phyloP scores from a whole-genome alignment of 257 asterid species.

The Gynochthodes officinalis region DNA sequence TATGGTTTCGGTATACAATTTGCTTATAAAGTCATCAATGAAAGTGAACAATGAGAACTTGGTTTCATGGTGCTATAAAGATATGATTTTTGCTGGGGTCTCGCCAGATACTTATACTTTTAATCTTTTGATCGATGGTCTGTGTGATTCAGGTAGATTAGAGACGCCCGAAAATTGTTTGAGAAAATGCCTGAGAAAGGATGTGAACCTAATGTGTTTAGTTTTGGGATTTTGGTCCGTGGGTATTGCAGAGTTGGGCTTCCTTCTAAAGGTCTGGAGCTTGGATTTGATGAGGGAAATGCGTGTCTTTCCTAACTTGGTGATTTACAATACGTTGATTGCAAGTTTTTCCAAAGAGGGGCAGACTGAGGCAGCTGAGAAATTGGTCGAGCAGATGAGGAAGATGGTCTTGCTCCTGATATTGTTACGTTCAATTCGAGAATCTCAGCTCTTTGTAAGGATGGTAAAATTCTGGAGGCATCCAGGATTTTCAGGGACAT shows the following conservation, averaged over 20 bases:
- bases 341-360: slow-evolving; percentile 67
- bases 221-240: slow-evolving; percentile 71
- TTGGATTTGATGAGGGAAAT: slow-evolving; percentile 53
- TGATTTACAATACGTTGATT: slow-evolving; percentile 70
- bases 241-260: slow-evolving; percentile 65
- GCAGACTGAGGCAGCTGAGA: slow-evolving; percentile 65
- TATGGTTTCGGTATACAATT: slow-evolving; percentile 48
- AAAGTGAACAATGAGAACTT: slow-evolving; percentile 22
- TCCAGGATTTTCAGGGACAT: slow-evolving; percentile 85
- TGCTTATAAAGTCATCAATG: slow-evolving; percentile 46
- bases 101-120: slow-evolving; percentile 60
- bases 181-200: slow-evolving; percentile 70
- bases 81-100: slow-evolving; percentile 55
- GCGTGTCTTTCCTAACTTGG: slow-evolving; percentile 48
- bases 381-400: slow-evolving; percentile 74
- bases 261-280: slow-evolving; percentile 57
- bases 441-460: slow-evolving; percentile 74
- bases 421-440: slow-evolving; percentile 81
- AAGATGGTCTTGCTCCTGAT: slow-evolving; percentile 65
- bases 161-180: slow-evolving; percentile 72
- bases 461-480: slow-evolving; percentile 74
- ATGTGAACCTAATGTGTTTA: slow-evolving; percentile 67
- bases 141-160: slow-evolving; percentile 60
- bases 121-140: slow-evolving; percentile 61
- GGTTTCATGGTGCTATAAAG: slow-evolving; percentile 60